Evolutionary conservation across 345 rosid species (phyloP).

Genomic region (Rhodamnia rubescens): DNA sequence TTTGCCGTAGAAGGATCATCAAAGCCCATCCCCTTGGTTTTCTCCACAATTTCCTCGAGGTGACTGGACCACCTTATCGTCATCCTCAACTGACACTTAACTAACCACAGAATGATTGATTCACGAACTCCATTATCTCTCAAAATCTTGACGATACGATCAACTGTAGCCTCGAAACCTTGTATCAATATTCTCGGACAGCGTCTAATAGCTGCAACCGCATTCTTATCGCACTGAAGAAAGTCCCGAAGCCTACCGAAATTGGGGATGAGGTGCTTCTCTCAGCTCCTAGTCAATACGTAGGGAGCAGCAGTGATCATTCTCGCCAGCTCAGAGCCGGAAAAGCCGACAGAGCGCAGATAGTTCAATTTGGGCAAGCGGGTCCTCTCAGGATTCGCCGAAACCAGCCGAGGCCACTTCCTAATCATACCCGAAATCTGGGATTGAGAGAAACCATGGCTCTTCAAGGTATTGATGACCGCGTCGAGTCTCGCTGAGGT

Average conservation of each 20-base stretch:
- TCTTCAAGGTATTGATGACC: conserved; percentile 2
- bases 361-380: conserved; percentile 25
- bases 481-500: conserved; percentile 5
- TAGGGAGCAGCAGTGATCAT: background rate
- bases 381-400: background rate
- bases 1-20: too few species aligned
- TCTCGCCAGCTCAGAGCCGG: conserved; percentile 1
- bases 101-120: too few species aligned
- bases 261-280: conserved; percentile 1
- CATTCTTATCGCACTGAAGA: background rate
- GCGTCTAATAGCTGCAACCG: too few species aligned
- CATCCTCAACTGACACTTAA: too few species aligned
- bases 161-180: too few species aligned
- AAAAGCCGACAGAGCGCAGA: conserved; percentile 18
- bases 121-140: too few species aligned
- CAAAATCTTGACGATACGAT: too few species aligned
- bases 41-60: too few species aligned
- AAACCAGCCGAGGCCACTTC: conserved; percentile 1
- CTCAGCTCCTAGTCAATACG: background rate
- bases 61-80: too few species aligned
- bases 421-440: conserved; percentile 6
- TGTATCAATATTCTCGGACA: too few species aligned
- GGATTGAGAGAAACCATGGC: conserved; percentile 11
- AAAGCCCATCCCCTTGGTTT: too few species aligned
- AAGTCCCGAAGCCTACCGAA: conserved; percentile 5